Conservation (phyloP, 139 green algal genomes). For the Chlorella sorokiniana region DNA sequence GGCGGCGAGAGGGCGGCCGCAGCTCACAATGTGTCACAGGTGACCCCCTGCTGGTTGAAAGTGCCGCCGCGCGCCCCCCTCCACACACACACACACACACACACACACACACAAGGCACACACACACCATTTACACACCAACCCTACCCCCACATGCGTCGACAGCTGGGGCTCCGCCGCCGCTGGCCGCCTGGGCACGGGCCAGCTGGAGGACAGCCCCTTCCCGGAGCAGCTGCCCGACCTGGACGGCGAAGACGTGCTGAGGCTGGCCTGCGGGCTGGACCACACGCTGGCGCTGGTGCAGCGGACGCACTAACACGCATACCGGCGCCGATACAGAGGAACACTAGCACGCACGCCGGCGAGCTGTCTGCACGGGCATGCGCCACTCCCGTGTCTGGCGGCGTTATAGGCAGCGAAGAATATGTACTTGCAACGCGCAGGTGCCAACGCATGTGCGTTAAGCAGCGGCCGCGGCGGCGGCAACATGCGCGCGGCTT, state of each 20-base stretch:
- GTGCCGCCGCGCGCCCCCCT: not conserved
- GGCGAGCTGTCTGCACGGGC: too few species aligned
- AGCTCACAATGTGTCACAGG: constrained; percentile 24
- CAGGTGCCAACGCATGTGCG: too few species aligned
- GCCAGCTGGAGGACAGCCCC: constrained; percentile 19
- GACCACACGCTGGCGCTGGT: constrained; percentile 50
- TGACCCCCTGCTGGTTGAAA: not conserved
- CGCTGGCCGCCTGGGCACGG: constrained; percentile 41
- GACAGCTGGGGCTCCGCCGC: constrained; percentile 36
- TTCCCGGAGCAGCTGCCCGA: constrained; percentile 45
- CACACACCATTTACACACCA: not conserved
- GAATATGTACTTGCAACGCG: too few species aligned
- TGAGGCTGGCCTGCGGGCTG: constrained; percentile 45
- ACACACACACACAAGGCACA: not conserved
- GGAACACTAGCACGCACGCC: too few species aligned
- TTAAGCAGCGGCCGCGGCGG: too few species aligned
- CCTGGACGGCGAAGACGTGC: constrained; percentile 42
- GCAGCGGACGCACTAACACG: too few species aligned
- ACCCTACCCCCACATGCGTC: not conserved
- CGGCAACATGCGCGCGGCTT: too few species aligned
- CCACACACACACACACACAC: too few species aligned
- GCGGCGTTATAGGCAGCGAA: too few species aligned
- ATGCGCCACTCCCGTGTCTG: too few species aligned
- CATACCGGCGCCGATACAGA: too few species aligned
- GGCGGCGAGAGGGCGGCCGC: not conserved